These are phyloP conservation scores for Neopestalotiopsis sp. DNA, from an alignment of 2,329 filamentous ascomycete species.

Conservation along the genomic window DNA sequence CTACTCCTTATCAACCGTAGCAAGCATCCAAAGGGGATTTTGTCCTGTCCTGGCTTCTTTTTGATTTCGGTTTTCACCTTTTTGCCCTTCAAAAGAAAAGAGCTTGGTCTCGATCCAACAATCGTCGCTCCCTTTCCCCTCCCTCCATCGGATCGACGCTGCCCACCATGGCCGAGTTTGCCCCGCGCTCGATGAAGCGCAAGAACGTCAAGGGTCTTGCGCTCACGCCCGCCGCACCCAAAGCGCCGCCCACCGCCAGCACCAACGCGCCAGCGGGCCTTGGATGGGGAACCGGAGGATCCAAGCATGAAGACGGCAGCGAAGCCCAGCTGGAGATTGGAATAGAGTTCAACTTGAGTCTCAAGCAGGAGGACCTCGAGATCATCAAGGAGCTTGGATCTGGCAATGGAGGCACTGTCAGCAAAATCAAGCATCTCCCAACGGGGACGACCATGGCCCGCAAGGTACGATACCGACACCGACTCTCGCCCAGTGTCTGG, in stretches of 20 bases:
- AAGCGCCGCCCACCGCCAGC: constrained; percentile 73
- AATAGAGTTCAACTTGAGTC: constrained; percentile 93
- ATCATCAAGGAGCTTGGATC: constrained; percentile 93
- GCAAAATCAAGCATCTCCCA: constrained; percentile 93
- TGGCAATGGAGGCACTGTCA: constrained; percentile 96
- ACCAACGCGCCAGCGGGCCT: constrained; percentile 66
- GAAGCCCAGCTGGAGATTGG: constrained; percentile 85
- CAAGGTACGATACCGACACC: constrained; percentile 68
- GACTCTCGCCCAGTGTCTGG: constrained; percentile 9
- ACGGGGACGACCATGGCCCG: constrained; percentile 97
- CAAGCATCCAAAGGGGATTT: background rate
- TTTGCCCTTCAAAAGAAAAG: background rate
- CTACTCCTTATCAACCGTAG: background rate
- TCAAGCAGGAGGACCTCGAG: constrained; percentile 89
- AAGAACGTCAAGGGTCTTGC: constrained; percentile 98
- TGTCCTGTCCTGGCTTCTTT: background rate
- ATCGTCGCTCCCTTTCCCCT: background rate
- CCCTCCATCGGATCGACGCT: constrained; percentile 16
- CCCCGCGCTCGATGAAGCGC: constrained; percentile 88
- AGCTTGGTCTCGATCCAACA: background rate
- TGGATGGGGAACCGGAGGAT: constrained; percentile 44
- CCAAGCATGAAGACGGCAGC: constrained; percentile 52
- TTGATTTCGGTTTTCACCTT: background rate
- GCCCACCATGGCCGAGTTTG: constrained; percentile 66
- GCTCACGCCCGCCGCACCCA: constrained; percentile 78